A percentile compares a stretch with the other conserved stretches of the same genome.
These are phyloP conservation scores for Paramecium bursaria DNA, from an alignment of 73 alveolate genomes.

Conservation along the genomic window DNA sequence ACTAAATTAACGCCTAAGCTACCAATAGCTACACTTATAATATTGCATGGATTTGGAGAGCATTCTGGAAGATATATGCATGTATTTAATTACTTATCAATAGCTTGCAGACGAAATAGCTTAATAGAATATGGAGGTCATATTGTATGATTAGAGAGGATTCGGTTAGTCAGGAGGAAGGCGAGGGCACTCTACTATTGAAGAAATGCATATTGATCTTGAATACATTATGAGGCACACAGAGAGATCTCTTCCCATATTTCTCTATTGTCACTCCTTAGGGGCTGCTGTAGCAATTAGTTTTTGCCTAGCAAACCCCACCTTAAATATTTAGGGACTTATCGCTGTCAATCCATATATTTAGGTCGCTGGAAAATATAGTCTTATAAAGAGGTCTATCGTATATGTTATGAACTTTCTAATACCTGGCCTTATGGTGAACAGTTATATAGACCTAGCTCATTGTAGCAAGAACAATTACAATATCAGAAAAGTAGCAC, in stretches of 20 bases:
- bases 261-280: slow-evolving; percentile 28
- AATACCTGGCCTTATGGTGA: slow-evolving; percentile 12
- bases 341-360: slow-evolving; percentile 1
- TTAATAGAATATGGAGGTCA: background rate
- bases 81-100: background rate
- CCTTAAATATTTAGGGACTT: background rate
- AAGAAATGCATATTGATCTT: slow-evolving; percentile 22
- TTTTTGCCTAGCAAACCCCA: slow-evolving; percentile 21
- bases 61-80: slow-evolving; percentile 58
- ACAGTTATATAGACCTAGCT: slow-evolving; percentile 8
- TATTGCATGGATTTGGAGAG: slow-evolving; percentile 53
- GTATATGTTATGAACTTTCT: background rate
- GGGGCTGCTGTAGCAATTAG: slow-evolving; percentile 57
- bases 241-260: slow-evolving; percentile 49
- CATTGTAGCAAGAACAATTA: slow-evolving; percentile 39
- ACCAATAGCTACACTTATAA: slow-evolving; percentile 27
- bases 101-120: slow-evolving; percentile 54
- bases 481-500: slow-evolving; percentile 8
- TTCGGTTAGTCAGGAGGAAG: slow-evolving; percentile 56
- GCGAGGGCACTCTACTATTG: background rate
- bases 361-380: slow-evolving; percentile 26
- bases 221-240: slow-evolving; percentile 8
- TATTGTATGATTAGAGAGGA: slow-evolving; percentile 53
- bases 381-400: background rate
- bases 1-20: slow-evolving; percentile 14